Evolutionary conservation across 2,329 filamentous ascomycete genomes (phyloP).

Genomic region (Fusarium sp.): DNA sequence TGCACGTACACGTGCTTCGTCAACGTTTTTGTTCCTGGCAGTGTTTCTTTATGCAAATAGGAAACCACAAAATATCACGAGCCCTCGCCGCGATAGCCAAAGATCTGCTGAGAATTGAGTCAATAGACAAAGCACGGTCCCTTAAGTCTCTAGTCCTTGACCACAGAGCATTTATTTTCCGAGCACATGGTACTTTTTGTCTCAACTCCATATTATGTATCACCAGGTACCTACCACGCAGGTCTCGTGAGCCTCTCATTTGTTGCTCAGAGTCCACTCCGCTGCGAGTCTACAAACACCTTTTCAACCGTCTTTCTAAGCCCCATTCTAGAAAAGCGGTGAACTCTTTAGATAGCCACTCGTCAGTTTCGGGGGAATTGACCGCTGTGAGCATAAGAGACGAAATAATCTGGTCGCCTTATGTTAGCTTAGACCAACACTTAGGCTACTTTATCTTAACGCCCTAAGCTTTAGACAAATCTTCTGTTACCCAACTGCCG

Average conservation of each 20-base stretch:
- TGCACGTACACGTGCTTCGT: conserved; percentile 26
- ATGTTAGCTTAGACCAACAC: neutral
- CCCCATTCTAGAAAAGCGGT: conserved; percentile 42
- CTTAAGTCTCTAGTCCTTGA: neutral
- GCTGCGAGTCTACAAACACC: conserved; percentile 22
- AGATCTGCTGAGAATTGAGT: neutral
- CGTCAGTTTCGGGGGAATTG: neutral
- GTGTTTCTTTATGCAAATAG: neutral
- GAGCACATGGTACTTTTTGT: conserved; percentile 34
- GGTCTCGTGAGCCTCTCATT: conserved; percentile 24
- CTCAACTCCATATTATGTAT: conserved; percentile 15
- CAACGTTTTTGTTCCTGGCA: neutral
- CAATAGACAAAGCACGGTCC: conserved; percentile 16
- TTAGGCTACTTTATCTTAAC: neutral
- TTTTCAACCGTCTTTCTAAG: conserved; percentile 8
- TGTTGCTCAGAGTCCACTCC: conserved; percentile 22
- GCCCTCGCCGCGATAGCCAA: conserved; percentile 13
- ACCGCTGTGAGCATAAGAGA: neutral
- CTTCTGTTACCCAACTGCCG: too few species aligned
- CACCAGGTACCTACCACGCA: conserved; percentile 12
- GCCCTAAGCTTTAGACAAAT: too few species aligned
- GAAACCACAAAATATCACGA: neutral
- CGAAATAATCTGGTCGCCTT: neutral
- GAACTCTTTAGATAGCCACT: conserved; percentile 26
- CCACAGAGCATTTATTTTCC: conserved; percentile 14